Base-by-base conservation (phyloP, 345 rosid genomes). In the Viola odorata region DNA sequence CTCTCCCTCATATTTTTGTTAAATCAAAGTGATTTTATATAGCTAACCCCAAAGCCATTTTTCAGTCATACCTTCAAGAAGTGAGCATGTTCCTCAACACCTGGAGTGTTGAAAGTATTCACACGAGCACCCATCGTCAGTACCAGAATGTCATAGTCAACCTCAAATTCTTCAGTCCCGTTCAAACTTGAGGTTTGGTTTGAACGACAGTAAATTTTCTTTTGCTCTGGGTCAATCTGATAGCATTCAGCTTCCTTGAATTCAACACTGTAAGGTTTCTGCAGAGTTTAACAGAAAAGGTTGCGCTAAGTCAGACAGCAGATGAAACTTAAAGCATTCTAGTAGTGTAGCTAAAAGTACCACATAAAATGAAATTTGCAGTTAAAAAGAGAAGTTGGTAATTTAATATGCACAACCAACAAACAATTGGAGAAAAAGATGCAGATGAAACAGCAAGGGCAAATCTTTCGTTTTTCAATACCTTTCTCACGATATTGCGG, bases 21-120 rank as follows among this genome's bases (percentile, higher is more conserved):
- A 49, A 49, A 49, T 49, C 52, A 49, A 12, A 1, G 17, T 49
- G 8, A 49, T 0, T 5, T 12, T 12, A 23, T 23, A 1, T n/a
- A n/a, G n/a, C n/a, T 8, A 45, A 45, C 12, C 12, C 4, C 12
- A 4, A 2, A 47, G 13, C 11, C 3, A 47, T 47, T 10, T n/a
- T 9, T 23, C 32, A 23, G 32, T 23, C 32, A 23, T 41, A 82
- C 91, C 83, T 91, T 91, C 6, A 91, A 64, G 68, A 87, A 91
- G 36, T 78, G 78, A 6, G 89, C 83, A 69, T 85, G 60, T 63
- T 91, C 87, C 60, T 73, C 79, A n/a, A 87, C 97, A 55, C 97
- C 90, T 36, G 96, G 92, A 5, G 91, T 87, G 72, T 81, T 85
- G 72, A 91, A 87, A 39, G 97, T 91, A 68, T 87, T 91, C 6